Conservation (phyloP, 108 stramenopile species). For the Ochromonas danica region DNA sequence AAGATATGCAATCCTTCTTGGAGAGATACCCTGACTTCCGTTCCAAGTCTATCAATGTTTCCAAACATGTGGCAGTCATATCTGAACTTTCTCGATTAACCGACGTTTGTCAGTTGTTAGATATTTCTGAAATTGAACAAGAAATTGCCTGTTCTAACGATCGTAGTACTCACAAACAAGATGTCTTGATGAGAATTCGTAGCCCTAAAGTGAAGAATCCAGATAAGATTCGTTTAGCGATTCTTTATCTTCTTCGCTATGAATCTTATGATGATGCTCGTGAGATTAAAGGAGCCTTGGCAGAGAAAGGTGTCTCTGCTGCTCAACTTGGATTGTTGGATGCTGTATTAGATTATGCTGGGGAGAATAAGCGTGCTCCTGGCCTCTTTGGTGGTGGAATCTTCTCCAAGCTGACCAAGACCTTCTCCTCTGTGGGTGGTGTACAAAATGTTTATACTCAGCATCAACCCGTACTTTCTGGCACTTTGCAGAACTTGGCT, state of each 20-base stretch:
- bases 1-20: slow-evolving; percentile 98
- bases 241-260: slow-evolving; percentile 94
- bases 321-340: slow-evolving; percentile 84
- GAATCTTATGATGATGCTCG: slow-evolving; percentile 74
- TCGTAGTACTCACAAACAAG: slow-evolving; percentile 77
- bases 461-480: slow-evolving; percentile 87
- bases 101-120: slow-evolving; percentile 85
- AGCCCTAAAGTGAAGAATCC: slow-evolving; percentile 71
- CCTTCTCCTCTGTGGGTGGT: slow-evolving; percentile 88
- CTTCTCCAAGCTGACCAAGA: slow-evolving; percentile 81
- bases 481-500: slow-evolving; percentile 70
- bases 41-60: slow-evolving; percentile 74
- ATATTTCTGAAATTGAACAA: slow-evolving; percentile 97
- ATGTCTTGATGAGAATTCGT: slow-evolving; percentile 79
- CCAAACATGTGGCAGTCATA: slow-evolving; percentile 96
- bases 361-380: slow-evolving; percentile 70
- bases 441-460: slow-evolving; percentile 96
- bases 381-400: slow-evolving; percentile 78
- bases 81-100: slow-evolving; percentile 89
- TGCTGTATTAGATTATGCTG: slow-evolving; percentile 83
- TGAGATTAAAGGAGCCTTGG: slow-evolving; percentile 76
- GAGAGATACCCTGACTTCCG: slow-evolving; percentile 92
- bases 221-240: slow-evolving; percentile 91
- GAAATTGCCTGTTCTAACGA: slow-evolving; percentile 92
- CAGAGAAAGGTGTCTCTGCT: slow-evolving; percentile 76